Evolutionary conservation across 257 asterid species (phyloP), one percentile per base, ranked within the genome.

Genomic region (Solanum clarkiae): DNA sequence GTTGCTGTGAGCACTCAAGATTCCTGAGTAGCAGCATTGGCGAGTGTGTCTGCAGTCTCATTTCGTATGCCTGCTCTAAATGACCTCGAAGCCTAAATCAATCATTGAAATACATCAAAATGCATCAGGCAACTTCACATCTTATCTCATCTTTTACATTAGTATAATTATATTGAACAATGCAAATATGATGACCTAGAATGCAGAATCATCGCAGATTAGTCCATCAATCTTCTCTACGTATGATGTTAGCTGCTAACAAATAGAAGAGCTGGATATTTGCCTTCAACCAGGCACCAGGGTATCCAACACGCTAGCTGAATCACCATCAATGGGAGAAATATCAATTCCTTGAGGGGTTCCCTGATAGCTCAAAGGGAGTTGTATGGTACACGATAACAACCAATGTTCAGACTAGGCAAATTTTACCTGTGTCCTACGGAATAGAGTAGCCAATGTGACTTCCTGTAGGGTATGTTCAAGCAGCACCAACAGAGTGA

Each of bases 1-100:
- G 96, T 91, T 94, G 98, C 98, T 98, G 85, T 94, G 99, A 80
- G 97, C 94, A 88, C 92, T 91, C 85, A 92, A 90, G 88, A 90
- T 92, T 96, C 98, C 91, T 96, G 98, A 74, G 93, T 96, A 82
- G 94, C 93, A 81, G 98, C 96, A 90, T 89, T 93, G 69, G 95
- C 94, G 84, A 92, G 89, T 84, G 91, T 82, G 17, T 97, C 95
- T 4, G 98, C 94, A 80, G 95, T 85, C 80, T 97, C 98, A 88
- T 92, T 96, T 40, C 89, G 81, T 85, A 94, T 89, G 88, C 90
- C 93, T 75, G 94, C 94, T 89, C 93, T 87, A 74, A 98, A 93
- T 91, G 93, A 90, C 90, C 98, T 90, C 81, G 98, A 95, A 82
- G 99, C 99, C 98, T 94, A 87, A 42, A 86, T 65, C 56, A 74